Base-by-base conservation (phyloP, 129 eudicot genomes). In the Artemisia tridentata region DNA sequence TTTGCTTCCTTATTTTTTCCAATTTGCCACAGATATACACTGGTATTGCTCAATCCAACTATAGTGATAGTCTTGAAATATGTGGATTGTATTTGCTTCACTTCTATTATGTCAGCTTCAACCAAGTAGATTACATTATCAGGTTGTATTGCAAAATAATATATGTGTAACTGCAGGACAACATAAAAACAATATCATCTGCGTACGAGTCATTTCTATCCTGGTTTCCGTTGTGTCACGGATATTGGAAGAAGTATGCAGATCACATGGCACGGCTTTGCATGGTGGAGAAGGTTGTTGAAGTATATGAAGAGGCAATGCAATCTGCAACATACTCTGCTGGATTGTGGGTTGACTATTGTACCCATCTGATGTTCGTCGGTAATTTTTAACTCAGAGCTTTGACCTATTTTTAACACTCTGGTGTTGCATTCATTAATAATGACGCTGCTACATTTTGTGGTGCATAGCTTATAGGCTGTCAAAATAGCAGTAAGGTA, bases 321-420 rank as follows among this genome's bases (percentile, higher is more conserved):
- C 80, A 71, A 65, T 75, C 86, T 20, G 85, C 86, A 68, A 77
- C 84, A 64, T 79, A 75, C 62, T 92, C 88, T 48, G 87, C 89
- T 76, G 91, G 83, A 73, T 79, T 92, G 68, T 92, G 96, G 98
- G 85, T 83, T 67, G 86, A 85, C 68, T 92, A 92, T 81, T 89
- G 90, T 88, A 89, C 72, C 96, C 95, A 15, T 65, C 16, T 70
- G 90, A 83, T 73, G 64, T 92, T 80, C 93, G 96, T 69, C 77
- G 98, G 98, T 92, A 89, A 74, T 46, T 62, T 80, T 71, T 56
- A 65, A 58, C 56, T 69, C 15, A 20, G 23, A 20, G 23, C 23
- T 20, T 20, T 20, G 23, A 20, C 23, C 23, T 29, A 4, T 29
- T 29, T 29, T 5, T 29, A 4, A 3, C 38, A 29, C n/a, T n/a